Base-by-base conservation (phyloP, 371 early-diverging fungal species). In the Mucor indicus region DNA sequence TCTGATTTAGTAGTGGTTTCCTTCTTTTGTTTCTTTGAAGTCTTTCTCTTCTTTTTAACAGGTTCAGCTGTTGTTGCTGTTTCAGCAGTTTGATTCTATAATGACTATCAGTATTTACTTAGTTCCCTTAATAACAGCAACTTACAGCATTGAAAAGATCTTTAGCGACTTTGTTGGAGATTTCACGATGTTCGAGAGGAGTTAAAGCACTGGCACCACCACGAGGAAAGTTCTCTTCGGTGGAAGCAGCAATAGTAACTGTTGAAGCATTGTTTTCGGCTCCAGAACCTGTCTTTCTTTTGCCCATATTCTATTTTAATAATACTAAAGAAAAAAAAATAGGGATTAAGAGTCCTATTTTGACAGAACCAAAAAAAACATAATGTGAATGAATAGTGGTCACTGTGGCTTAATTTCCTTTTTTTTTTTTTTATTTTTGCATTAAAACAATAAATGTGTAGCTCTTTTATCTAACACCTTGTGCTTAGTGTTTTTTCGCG, bases 121-220 rank as follows among this genome's bases (percentile, higher is more conserved):
- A 29, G 35, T 33, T 33, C 5, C 35, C 6, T 33, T 9, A 33
- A 15, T 9, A 11, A 13, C n/a, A 33, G 6, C 9, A 33, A 9
- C 51, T 62, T 67, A 64, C 67, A 31, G 48, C 47, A 30, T 40
- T 50, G 50, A 81, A 72, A 38, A 84, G 72, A 55, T 86, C 86
- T 38, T 65, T 61, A 24, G 86, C 85, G 16, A 85, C 93, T 53
- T 89, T 81, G 54, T 79, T 80, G 20, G 81, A 57, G 33, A 91
- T 77, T 51, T 92, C 90, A 33, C 87, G 81, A 67, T 82, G 83
- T 64, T 92, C 93, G 19, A 92, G 77, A 35, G 92, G 90, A 2
- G 91, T 91, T 55, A 92, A 69, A 3, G 79, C 83, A 33, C 83
- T 76, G 7, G 85, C 83, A 20, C 93, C 93, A 36, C 93, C 93